Base-by-base conservation (phyloP, 2,329 filamentous ascomycete genomes). In the Mycosphaerella sp. region DNA sequence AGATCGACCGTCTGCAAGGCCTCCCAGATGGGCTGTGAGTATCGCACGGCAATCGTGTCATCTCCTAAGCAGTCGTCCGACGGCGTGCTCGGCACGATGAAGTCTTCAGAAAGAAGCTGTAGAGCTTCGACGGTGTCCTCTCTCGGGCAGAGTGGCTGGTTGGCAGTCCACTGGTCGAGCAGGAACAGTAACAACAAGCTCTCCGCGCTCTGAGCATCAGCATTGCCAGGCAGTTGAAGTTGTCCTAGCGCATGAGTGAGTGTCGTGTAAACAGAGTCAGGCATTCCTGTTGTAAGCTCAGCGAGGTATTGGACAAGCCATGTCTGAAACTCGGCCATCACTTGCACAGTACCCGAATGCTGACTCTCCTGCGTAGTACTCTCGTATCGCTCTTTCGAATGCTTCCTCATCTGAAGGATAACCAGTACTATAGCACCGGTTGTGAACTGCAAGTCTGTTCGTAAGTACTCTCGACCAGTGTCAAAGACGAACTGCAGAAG, bases 311-410 rank as follows among this genome's bases (percentile, higher is more conserved):
- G 73, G 7, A 79, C 78, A 44, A 97, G 80, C 89, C 90, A 97
- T 9, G 72, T 67, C 60, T 90, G 84, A 60, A 98, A 97, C 1
- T 68, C 71, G 54, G 84, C 78, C 6, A 88, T 85, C 62, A 86
- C 91, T 53, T 75, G 80, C 73, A 89, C 82, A 0, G 89, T 95
- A 5, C 79, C 79, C 57, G 79, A 79, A 66, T 91, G 86, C 60
- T 95, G 87, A 53, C 79, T 88, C 65, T 94, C 87, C 61, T 95
- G 88, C 0, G 87, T 91, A 3, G 86, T 91, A 61, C 82, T 89
- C 10, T 86, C 82, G 25, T 56, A 53, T 39, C 47, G 44, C 18
- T 13, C 16, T 13, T 49, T 51, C 6, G 59, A 45, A 39, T 64
- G 59, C 7, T 83, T 79, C 40, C 84, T 79, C 16, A 97, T 74